These are phyloP conservation scores for Fusarium multiceps DNA, from an alignment of 2,329 filamentous ascomycete species.

Conservation along the genomic window DNA sequence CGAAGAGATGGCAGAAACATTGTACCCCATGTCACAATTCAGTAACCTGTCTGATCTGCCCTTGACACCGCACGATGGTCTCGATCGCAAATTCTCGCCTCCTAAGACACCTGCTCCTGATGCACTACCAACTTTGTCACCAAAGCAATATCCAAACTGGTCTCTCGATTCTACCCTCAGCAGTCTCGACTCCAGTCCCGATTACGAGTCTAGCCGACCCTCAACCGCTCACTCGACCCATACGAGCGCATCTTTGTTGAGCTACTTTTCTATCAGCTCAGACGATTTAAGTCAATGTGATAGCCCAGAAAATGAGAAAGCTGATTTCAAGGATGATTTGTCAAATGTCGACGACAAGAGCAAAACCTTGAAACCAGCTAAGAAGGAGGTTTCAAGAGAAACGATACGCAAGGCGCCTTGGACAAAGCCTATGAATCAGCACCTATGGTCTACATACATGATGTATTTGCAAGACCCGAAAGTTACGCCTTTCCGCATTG, in stretches of 20 bases:
- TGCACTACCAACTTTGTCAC: conserved; percentile 56
- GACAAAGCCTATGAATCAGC: conserved; percentile 73
- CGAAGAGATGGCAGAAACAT: conserved; percentile 57
- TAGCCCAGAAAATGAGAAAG: conserved; percentile 59
- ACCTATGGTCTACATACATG: conserved; percentile 73
- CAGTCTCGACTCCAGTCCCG: conserved; percentile 68
- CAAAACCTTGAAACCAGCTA: conserved; percentile 47
- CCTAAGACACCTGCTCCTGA: conserved; percentile 70
- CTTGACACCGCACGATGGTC: conserved; percentile 46
- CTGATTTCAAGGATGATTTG: conserved; percentile 41
- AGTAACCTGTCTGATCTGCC: conserved; percentile 49
- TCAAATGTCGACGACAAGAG: conserved; percentile 47
- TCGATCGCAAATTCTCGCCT: conserved; percentile 61
- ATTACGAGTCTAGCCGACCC: conserved; percentile 69
- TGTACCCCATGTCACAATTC: conserved; percentile 52
- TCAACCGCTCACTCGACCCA: conserved; percentile 70
- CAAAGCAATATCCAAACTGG: conserved; percentile 67
- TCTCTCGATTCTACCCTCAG: conserved; percentile 67
- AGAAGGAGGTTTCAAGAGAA: conserved; percentile 29
- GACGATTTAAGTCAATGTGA: conserved; percentile 65
- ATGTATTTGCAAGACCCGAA: conserved; percentile 74
- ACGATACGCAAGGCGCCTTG: conserved; percentile 66
- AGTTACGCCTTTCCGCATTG: conserved; percentile 73
- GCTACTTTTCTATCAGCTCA: conserved; percentile 65
- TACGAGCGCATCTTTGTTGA: conserved; percentile 68